Base-by-base conservation (phyloP, 768 basidiomycete species). In the Mycena sanguinolenta region DNA sequence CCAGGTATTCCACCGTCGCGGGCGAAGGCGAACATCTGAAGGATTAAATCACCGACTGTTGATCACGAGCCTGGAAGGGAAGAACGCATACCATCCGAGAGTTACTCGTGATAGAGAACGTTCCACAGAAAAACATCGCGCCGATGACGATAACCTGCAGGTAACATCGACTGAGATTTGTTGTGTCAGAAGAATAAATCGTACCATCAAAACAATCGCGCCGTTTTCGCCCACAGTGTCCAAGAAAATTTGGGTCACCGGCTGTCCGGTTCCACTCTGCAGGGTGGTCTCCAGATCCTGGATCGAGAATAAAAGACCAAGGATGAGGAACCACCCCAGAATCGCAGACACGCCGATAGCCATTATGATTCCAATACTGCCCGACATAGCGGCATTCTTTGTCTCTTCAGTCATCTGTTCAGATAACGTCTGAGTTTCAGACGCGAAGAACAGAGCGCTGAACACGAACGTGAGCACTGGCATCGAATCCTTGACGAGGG, bases 321-420 rank as follows among this genome's bases (percentile, higher is more conserved):
- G 80, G 50, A 94, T 82, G 58, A 93, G 86, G 83, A 92, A 94
- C 89, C 90, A 92, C 28, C 93, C 92, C 2, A 94, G 85, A 14
- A 93, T 69, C 2, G 92, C 90, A 5, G 91, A 92, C 19, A 92
- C 90, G 17, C 89, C 90, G 63, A 94, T 92, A 28, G 91, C 86
- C 85, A 89, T 91, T 52, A 92, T 76, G 65, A 92, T 92, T 1
- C 91, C 91, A 30, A 90, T 86, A 32, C 87, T 85, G 1, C 91
- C 92, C 49, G 91, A 87, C 86, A 87, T 90, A 36, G 85, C 88
- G 1, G 90, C 90, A 66, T 88, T 92, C 57, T 81, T 88, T 0
- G 93, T 95, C 79, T 95, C 93, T 79, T 94, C 93, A 0, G 91
- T 91, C 91, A 92, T 91, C 89, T 91, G 34, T 19, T 39, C 39